Base-by-base conservation (phyloP, 2,329 filamentous ascomycete genomes). In the Alternaria ventricosa region DNA sequence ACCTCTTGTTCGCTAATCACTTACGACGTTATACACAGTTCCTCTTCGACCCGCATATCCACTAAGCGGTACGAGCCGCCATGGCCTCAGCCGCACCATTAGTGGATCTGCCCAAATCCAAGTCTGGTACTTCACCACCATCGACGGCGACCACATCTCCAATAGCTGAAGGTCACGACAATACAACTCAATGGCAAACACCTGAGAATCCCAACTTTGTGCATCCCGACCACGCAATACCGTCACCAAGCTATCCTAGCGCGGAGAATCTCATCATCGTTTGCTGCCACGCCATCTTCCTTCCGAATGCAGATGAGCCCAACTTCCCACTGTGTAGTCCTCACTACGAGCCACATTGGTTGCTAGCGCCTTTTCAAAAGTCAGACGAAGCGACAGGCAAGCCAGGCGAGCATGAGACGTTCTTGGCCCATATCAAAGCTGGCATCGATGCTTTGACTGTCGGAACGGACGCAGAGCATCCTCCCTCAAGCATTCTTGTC, bases 251-350 rank as follows among this genome's bases (percentile, higher is more conserved):
- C 46, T 78, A 77, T 62, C 60, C 65, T 3, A 67, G 67, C 4
- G 66, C 73, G 18, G 74, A 78, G 13, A 73, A 92, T 67, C 85
- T 96, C 11, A 87, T 96, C 55, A 82, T 96, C 51, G 90, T 96
- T 55, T 96, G 93, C 82, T 94, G 93, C 77, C 93, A 97, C 80
- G 92, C 89, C 27, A 92, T 95, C 61, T 96, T 91, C 85, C 67
- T 75, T 15, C 76, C 78, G 11, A 72, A 76, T 61, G 70, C 69
- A 9, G 67, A 70, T 5, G 63, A 63, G 22, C 49, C 72, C 4
- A 64, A 71, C 55, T 75, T 80, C 33, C 70, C 74, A 3, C 64
- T 76, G 7, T 57, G 73, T 33, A 74, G 71, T 43, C 76, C 78
- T 44, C 68, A 75, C 44, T 59, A 75, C n/a, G 81, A 83, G 44